Conservation (phyloP, 2,329 filamentous ascomycete species). For the Cyclaneusma minus region DNA sequence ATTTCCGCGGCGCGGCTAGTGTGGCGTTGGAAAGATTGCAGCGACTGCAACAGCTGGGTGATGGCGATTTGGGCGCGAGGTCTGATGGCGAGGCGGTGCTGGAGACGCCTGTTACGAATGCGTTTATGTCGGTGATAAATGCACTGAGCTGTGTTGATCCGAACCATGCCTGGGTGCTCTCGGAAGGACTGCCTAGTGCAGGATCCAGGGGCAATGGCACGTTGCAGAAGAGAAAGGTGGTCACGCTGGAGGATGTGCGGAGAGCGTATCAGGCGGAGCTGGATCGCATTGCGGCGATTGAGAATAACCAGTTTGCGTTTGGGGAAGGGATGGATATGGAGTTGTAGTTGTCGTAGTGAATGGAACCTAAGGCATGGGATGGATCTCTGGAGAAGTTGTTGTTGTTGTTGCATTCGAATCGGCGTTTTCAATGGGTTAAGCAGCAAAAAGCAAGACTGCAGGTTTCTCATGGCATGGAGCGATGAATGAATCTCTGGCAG, state of each 20-base stretch:
- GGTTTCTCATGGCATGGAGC: too few relatives aligned
- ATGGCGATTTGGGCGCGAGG: too few relatives aligned
- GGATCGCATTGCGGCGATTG: constrained; percentile 74
- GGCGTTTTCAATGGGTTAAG: too few relatives aligned
- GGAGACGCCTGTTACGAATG: constrained; percentile 51
- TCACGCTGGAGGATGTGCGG: constrained; percentile 74
- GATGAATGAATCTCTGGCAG: too few relatives aligned
- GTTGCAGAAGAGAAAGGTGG: constrained; percentile 50
- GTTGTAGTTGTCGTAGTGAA: constrained; percentile 17
- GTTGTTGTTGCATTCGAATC: too few relatives aligned
- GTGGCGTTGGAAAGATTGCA: constrained; percentile 47
- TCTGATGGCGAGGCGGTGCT: constrained; percentile 39
- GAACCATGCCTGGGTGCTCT: constrained; percentile 67
- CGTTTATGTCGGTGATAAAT: constrained; percentile 87
- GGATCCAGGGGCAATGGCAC: constrained; percentile 17
- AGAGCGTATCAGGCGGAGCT: constrained; percentile 83
- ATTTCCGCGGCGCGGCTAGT: constrained; percentile 68
- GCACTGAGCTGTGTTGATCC: constrained; percentile 72
- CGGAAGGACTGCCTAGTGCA: constrained; percentile 26
- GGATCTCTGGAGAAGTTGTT: constrained; percentile 1
- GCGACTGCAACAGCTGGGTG: constrained; percentile 38
- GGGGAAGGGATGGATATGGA: constrained; percentile 26
- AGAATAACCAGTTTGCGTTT: constrained; percentile 81
- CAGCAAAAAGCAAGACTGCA: too few relatives aligned
- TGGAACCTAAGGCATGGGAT: background rate